phyloP scores from a whole-genome alignment of 2,329 filamentous ascomycete genomes.

The Rosellinia necatrix region DNA sequence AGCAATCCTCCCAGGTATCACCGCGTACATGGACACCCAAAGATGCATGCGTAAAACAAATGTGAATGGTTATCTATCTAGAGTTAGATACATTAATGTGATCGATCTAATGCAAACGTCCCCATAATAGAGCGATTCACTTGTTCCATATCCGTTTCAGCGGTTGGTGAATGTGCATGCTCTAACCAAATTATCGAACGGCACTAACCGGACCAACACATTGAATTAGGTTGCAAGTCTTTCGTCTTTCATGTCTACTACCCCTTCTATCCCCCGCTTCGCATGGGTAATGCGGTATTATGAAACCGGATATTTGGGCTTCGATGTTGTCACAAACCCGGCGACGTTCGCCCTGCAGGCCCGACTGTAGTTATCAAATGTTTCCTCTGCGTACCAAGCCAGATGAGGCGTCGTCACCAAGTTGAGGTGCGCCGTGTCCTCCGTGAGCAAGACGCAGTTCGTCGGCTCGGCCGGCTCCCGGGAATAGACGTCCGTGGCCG shows the following conservation, averaged over 20 bases:
- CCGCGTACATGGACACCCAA: not conserved
- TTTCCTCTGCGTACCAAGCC: slow-evolving; percentile 41
- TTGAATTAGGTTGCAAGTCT: not conserved
- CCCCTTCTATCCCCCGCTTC: not conserved
- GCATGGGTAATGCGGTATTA: not conserved
- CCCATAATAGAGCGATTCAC: too few relatives aligned
- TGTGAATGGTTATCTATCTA: too few relatives aligned
- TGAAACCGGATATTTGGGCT: slow-evolving; percentile 31
- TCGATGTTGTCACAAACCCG: slow-evolving; percentile 32
- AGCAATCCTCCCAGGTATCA: not conserved
- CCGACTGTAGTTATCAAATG: slow-evolving; percentile 34
- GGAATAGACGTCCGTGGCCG: slow-evolving; percentile 38
- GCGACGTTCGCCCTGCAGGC: slow-evolving; percentile 35
- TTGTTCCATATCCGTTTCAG: too few relatives aligned
- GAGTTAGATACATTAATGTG: too few relatives aligned
- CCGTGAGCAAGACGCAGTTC: slow-evolving; percentile 31
- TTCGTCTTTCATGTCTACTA: not conserved
- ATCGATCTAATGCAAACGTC: too few relatives aligned
- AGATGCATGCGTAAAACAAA: not conserved
- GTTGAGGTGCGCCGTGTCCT: slow-evolving; percentile 36
- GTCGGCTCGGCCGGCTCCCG: slow-evolving; percentile 36
- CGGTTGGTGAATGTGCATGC: too few relatives aligned
- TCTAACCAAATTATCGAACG: too few relatives aligned
- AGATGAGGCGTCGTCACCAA: slow-evolving; percentile 40
- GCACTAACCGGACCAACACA: too few relatives aligned